These are phyloP conservation scores for Ogataea saltuana DNA, from an alignment of 805 yeast genomes.

Conservation along the genomic window DNA sequence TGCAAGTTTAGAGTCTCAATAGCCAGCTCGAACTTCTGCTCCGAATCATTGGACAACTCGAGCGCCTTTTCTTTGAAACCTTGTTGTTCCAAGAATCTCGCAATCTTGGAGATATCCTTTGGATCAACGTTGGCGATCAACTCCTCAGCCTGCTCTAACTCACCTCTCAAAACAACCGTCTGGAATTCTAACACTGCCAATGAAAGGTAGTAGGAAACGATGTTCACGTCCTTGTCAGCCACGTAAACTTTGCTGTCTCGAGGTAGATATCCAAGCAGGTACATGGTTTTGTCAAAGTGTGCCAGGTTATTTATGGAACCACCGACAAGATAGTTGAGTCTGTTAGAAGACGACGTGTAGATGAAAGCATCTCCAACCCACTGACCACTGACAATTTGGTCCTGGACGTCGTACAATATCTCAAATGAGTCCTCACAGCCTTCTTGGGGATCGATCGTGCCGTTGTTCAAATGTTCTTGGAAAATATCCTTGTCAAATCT, in stretches of 20 bases:
- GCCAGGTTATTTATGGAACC: slow-evolving; percentile 89
- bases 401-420: slow-evolving; percentile 78
- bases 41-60: slow-evolving; percentile 79
- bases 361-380: slow-evolving; percentile 98
- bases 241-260: slow-evolving; percentile 88
- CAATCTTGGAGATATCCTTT: slow-evolving; percentile 71
- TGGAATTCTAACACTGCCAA: slow-evolving; percentile 91
- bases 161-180: slow-evolving; percentile 93
- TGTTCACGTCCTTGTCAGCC: slow-evolving; percentile 86
- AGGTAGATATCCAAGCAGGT: slow-evolving; percentile 84
- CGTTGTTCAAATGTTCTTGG: slow-evolving; percentile 59
- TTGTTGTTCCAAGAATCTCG: slow-evolving; percentile 92
- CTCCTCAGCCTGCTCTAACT: slow-evolving; percentile 76
- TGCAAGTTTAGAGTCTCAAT: slow-evolving; percentile 69
- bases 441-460: slow-evolving; percentile 69
- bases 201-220: slow-evolving; percentile 78
- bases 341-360: slow-evolving; percentile 81
- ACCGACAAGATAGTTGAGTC: slow-evolving; percentile 93
- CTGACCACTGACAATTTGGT: slow-evolving; percentile 80
- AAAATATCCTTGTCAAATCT: slow-evolving; percentile 69
- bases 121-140: slow-evolving; percentile 63
- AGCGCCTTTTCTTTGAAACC: slow-evolving; percentile 84
- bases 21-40: slow-evolving; percentile 90
- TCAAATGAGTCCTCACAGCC: slow-evolving; percentile 89
- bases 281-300: slow-evolving; percentile 87